A percentile compares a stretch with the other conserved stretches of the same genome.
Evolutionary conservation across 2,329 filamentous ascomycete species (phyloP).

Genomic region (Colletotrichum sp.): DNA sequence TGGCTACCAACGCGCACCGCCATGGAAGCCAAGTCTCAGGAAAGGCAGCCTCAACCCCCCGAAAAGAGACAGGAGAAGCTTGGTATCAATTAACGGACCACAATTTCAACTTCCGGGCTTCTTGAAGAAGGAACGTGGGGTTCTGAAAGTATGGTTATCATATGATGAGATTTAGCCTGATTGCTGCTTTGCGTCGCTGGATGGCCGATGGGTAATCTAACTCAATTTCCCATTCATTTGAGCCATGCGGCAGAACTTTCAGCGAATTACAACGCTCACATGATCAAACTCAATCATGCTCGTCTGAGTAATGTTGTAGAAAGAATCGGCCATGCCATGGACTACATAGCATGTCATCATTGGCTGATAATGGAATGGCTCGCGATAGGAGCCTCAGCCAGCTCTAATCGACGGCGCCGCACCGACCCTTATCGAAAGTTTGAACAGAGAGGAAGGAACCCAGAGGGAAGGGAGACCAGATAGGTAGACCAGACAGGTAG

Average conservation of each 20-base stretch:
- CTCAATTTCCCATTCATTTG: neutral
- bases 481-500: neutral
- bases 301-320: neutral
- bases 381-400: neutral
- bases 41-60: neutral
- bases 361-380: neutral
- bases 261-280: neutral
- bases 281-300: neutral
- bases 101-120: neutral
- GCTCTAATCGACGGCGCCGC: neutral
- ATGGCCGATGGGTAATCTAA: neutral
- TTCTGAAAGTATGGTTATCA: neutral
- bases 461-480: neutral
- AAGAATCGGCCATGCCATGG: neutral
- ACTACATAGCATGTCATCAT: neutral
- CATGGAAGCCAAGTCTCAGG: neutral
- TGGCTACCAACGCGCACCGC: neutral
- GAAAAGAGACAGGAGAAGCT: neutral
- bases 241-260: neutral
- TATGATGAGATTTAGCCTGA: neutral
- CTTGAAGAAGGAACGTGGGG: neutral
- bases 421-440: neutral
- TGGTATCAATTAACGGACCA: neutral
- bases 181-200: neutral
- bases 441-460: neutral